Conservation (phyloP, 805 yeast species). For the Suhomyces faveliae region DNA sequence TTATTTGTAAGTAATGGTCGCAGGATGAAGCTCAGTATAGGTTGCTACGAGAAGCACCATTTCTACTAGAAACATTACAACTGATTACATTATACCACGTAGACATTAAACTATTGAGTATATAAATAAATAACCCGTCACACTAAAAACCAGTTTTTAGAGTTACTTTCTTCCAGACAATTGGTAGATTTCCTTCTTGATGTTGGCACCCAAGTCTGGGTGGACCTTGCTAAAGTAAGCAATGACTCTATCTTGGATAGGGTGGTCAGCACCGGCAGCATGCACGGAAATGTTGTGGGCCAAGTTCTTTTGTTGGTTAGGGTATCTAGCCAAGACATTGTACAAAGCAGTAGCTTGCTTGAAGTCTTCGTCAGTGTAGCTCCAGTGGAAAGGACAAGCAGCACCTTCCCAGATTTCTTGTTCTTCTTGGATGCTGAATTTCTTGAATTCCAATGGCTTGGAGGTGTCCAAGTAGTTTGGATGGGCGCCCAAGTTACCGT, state of each 20-base stretch:
- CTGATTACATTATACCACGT: background rate
- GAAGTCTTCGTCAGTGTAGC: constrained; percentile 68
- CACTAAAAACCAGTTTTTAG: constrained; percentile 2
- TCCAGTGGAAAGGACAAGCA: constrained; percentile 87
- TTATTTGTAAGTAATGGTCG: too few relatives aligned
- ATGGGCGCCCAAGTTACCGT: constrained; percentile 67
- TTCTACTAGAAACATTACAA: too few relatives aligned
- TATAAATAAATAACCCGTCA: background rate
- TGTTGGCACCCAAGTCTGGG: constrained; percentile 61
- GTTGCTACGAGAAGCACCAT: too few relatives aligned
- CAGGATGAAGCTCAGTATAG: too few relatives aligned
- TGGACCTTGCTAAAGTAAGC: constrained; percentile 75
- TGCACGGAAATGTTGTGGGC: constrained; percentile 84
- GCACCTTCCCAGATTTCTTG: constrained; percentile 83
- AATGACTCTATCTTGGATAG: constrained; percentile 75
- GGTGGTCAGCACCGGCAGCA: constrained; percentile 63
- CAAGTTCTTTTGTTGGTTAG: constrained; percentile 80
- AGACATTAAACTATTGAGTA: constrained; percentile 1
- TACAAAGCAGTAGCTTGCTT: constrained; percentile 76
- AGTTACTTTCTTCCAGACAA: constrained; percentile 47
- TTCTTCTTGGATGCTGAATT: constrained; percentile 52
- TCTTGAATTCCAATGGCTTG: constrained; percentile 48
- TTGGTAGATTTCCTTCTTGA: constrained; percentile 61
- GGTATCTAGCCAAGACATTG: constrained; percentile 71
- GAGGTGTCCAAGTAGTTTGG: constrained; percentile 72